phyloP scores from a whole-genome alignment of 352 stramenopile genomes.

The Pythium phragmitis region DNA sequence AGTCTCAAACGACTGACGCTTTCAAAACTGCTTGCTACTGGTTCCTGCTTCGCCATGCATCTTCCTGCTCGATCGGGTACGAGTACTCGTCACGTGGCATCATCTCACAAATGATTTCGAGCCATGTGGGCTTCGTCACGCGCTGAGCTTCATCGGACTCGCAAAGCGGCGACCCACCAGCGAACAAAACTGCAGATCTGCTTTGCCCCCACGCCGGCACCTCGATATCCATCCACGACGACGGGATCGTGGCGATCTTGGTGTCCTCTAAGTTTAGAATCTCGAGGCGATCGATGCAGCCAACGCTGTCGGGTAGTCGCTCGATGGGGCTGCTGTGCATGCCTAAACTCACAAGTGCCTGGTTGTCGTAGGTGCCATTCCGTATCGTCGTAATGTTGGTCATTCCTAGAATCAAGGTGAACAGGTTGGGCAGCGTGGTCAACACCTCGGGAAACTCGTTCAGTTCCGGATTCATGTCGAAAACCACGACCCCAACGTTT shows the following conservation, averaged over 20 bases:
- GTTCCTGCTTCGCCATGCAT: neutral
- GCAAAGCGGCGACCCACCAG: neutral
- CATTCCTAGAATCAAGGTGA: neutral
- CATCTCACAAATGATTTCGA: neutral
- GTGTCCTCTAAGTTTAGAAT: neutral
- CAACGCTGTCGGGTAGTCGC: neutral
- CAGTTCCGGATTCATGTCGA: neutral
- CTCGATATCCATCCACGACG: neutral
- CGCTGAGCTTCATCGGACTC: neutral
- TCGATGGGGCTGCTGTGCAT: neutral
- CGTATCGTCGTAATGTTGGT: neutral
- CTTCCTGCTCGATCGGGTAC: constrained; percentile 1
- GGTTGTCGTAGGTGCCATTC: neutral
- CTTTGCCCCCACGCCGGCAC: neutral
- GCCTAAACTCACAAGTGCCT: neutral
- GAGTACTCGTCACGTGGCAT: neutral
- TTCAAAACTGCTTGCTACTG: neutral
- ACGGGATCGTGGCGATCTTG: neutral
- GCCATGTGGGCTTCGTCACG: neutral
- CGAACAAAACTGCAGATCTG: neutral
- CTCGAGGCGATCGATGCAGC: neutral
- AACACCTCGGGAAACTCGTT: neutral
- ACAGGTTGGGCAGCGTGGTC: neutral
- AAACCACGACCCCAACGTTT: neutral
- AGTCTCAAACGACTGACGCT: too few species aligned